A percentile compares a stretch with the other conserved stretches of the same genome.
Conservation (phyloP, 495 filamentous ascomycete species). For the Ascobolus immersus region DNA sequence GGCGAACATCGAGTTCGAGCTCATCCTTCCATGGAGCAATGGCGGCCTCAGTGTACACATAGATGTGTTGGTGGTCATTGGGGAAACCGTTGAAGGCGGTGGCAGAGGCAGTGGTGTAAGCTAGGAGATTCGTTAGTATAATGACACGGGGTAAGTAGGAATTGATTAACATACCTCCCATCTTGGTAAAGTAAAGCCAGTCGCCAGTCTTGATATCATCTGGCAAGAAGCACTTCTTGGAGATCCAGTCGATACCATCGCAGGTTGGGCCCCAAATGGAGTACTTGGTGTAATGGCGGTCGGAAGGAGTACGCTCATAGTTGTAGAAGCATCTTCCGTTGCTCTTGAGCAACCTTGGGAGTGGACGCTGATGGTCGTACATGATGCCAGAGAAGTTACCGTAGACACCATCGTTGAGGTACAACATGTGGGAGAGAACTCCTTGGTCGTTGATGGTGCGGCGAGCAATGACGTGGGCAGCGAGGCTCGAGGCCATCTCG, state of each 20-base stretch:
- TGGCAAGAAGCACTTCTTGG: constrained; percentile 43
- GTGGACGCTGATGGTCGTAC: constrained; percentile 87
- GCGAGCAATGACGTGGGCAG: constrained; percentile 84
- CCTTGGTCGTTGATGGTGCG: constrained; percentile 45
- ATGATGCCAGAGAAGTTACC: constrained; percentile 98
- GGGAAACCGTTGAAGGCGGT: constrained; percentile 97
- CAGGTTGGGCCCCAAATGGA: constrained; percentile 97
- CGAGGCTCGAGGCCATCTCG: constrained; percentile 71
- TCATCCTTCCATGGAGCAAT: too few relatives aligned
- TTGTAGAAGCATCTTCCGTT: constrained; percentile 28
- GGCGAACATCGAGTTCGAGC: too few relatives aligned
- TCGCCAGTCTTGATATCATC: constrained; percentile 66
- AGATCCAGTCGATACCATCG: constrained; percentile 86
- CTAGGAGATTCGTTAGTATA: constrained; percentile 16
- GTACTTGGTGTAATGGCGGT: constrained; percentile 30
- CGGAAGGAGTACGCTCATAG: constrained; percentile 24
- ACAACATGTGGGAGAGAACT: constrained; percentile 65
- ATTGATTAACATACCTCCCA: constrained; percentile 32
- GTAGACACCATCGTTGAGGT: constrained; percentile 90
- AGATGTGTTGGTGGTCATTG: constrained; percentile 74
- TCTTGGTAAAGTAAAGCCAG: constrained; percentile 95
- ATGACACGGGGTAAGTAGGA: neutral
- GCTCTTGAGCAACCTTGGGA: constrained; percentile 51
- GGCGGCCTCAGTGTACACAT: constrained; percentile 80
- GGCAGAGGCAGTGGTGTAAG: constrained; percentile 90